phyloP scores from a whole-genome alignment of 2,329 filamentous ascomycete genomes.

The Aspergillus sp. region DNA sequence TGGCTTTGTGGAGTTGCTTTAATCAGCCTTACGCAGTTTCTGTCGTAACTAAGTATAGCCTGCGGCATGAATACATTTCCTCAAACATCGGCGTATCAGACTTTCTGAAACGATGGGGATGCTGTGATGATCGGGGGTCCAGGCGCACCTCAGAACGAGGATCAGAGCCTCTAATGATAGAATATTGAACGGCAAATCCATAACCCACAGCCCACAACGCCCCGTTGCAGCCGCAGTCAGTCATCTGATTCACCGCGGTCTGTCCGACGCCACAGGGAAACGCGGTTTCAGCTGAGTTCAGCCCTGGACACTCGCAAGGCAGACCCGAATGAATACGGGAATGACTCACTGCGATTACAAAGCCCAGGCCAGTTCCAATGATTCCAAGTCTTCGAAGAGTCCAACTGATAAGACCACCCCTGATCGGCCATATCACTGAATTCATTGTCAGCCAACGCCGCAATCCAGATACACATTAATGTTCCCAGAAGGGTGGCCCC shows the following conservation, averaged over 20 bases:
- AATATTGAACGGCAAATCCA: conserved; percentile 79
- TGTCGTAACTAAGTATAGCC: neutral
- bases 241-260: neutral
- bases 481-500: conserved; percentile 62
- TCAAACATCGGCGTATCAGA: conserved; percentile 10
- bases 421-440: conserved; percentile 74
- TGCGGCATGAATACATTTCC: neutral
- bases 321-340: conserved; percentile 6
- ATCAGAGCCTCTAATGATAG: conserved; percentile 81
- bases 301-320: conserved; percentile 11
- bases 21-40: too few species aligned
- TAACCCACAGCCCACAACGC: conserved; percentile 59
- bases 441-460: conserved; percentile 80
- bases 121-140: neutral
- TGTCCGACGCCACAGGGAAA: neutral
- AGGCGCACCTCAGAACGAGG: conserved; percentile 60
- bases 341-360: conserved; percentile 58
- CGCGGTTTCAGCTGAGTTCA: neutral
- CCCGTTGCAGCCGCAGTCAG: neutral
- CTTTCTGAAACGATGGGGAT: conserved; percentile 3
- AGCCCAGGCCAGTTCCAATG: conserved; percentile 62
- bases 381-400: conserved; percentile 77
- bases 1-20: too few species aligned
- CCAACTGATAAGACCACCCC: conserved; percentile 75
- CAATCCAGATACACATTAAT: conserved; percentile 75